These are phyloP conservation scores for Alternaria triticimaculans DNA, from an alignment of 2,329 filamentous ascomycete species.

Conservation along the genomic window DNA sequence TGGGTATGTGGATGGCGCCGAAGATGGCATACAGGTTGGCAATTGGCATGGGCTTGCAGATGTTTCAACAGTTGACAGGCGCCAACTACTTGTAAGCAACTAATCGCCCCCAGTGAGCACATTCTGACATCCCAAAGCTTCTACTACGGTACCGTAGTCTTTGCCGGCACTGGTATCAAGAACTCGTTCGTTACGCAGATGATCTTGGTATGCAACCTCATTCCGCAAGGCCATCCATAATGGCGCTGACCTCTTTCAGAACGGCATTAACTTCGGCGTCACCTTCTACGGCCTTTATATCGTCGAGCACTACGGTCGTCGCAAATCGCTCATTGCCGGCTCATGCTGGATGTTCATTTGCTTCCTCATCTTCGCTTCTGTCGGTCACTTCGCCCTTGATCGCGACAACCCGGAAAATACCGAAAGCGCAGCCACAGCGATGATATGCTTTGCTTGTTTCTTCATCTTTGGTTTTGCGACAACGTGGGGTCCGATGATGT, in stretches of 20 bases:
- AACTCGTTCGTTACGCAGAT: conserved; percentile 55
- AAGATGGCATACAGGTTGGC: conserved; percentile 70
- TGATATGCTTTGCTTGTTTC: conserved; percentile 72
- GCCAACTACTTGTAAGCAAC: conserved; percentile 48
- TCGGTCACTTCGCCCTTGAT: conserved; percentile 53
- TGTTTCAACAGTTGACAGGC: conserved; percentile 71
- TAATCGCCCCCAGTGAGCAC: neutral
- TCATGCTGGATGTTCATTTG: conserved; percentile 60
- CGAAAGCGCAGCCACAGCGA: conserved; percentile 54
- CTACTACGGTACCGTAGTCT: conserved; percentile 56
- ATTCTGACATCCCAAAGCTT: conserved; percentile 47
- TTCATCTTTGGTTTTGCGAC: conserved; percentile 71
- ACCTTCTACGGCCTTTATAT: conserved; percentile 55
- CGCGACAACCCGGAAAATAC: conserved; percentile 35
- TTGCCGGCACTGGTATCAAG: conserved; percentile 48
- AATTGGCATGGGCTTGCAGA: conserved; percentile 67
- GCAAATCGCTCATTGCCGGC: conserved; percentile 53
- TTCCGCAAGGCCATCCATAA: too few species aligned
- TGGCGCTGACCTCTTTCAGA: conserved; percentile 17
- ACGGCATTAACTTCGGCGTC: conserved; percentile 55
- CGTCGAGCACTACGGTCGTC: conserved; percentile 55
- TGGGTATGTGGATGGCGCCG: conserved; percentile 68
- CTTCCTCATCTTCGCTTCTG: conserved; percentile 61
- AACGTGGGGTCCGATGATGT: conserved; percentile 71
- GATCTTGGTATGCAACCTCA: conserved; percentile 48